These are phyloP conservation scores for Urtica urens DNA, from an alignment of 306 rosid genomes.

Conservation along the genomic window DNA sequence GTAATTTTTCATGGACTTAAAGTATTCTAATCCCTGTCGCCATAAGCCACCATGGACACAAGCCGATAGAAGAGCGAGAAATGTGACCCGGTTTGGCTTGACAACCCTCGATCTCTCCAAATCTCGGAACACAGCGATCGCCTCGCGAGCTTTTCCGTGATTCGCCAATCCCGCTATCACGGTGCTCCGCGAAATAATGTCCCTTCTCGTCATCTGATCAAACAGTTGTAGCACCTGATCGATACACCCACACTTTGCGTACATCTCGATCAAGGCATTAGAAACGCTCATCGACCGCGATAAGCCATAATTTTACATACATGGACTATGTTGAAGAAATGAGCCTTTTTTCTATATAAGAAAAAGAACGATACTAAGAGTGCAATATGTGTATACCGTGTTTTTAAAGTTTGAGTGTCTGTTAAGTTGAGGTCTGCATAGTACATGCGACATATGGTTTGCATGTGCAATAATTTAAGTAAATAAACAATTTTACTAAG, in stretches of 20 bases:
- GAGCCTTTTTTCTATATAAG: too few species aligned
- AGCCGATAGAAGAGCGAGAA: constrained; percentile 59
- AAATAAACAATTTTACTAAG: too few species aligned
- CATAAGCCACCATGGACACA: constrained; percentile 66
- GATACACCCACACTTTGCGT: constrained; percentile 64
- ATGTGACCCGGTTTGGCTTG: constrained; percentile 61
- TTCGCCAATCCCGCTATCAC: constrained; percentile 65
- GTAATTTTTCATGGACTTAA: constrained; percentile 38
- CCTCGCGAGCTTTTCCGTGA: constrained; percentile 49
- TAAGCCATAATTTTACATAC: too few species aligned
- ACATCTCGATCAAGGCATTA: constrained; percentile 77
- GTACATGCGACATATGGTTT: too few species aligned
- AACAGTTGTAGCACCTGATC: constrained; percentile 50
- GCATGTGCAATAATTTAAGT: too few species aligned
- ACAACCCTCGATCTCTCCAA: constrained; percentile 36
- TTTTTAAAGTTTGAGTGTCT: too few species aligned
- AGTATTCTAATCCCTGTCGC: constrained; percentile 46
- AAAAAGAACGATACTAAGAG: too few species aligned
- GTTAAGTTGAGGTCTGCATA: too few species aligned
- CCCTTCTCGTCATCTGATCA: constrained; percentile 35
- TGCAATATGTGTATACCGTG: too few species aligned
- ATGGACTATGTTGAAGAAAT: too few species aligned
- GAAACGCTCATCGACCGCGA: constrained; percentile 25
- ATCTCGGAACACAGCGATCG: constrained; percentile 45
- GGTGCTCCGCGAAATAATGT: constrained; percentile 79